Base-by-base conservation (phyloP, 495 filamentous ascomycete genomes). In the Podospora australis region DNA sequence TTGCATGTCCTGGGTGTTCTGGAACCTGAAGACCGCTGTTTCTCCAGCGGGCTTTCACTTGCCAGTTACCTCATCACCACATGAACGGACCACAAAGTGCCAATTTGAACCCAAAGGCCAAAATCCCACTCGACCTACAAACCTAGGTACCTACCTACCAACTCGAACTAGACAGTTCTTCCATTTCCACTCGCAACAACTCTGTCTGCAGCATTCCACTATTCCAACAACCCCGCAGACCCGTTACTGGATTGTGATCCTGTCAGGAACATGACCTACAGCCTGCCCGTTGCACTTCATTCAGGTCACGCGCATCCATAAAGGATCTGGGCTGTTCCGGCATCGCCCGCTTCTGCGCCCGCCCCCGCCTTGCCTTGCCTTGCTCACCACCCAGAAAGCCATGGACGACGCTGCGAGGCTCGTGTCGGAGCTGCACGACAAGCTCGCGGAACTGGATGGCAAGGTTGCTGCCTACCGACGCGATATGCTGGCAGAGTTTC, bases 401-500 rank as follows among this genome's bases (percentile, higher is more conserved):
- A 78, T 78, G 75, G 71, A 73, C 58, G 72, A 74, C 57, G 64
- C 69, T 17, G 64, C 67, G 48, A 66, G 54, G 44, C 66, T 77
- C 23, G 70, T 73, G 24, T 65, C 66, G 28, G 70, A 75, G 54
- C 69, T 79, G 47, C 65, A 72, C 44, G 50, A 54, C 46, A 77
- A 71, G 69, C 73, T 79, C 36, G 50, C 62, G 23, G 69, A 73
- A 51, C 72, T 78, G 25, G 68, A 78, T 49, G 61, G 66, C 44
- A 72, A 70, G 55, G 70, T 79, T 36, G 65, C 56, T 17, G 63
- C 66, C 44, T 79, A 77, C 54, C 71, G 68, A 49, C 66, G 65
- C 44, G 72, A 71, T 49, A 69, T 78, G 69, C 59, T 68, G 16
- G 47, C 68, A 14, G 70, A 78, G 44, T 79, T 77, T 50, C 56